Conservation (phyloP, 805 yeast genomes). For the Lachancea fermentati region DNA sequence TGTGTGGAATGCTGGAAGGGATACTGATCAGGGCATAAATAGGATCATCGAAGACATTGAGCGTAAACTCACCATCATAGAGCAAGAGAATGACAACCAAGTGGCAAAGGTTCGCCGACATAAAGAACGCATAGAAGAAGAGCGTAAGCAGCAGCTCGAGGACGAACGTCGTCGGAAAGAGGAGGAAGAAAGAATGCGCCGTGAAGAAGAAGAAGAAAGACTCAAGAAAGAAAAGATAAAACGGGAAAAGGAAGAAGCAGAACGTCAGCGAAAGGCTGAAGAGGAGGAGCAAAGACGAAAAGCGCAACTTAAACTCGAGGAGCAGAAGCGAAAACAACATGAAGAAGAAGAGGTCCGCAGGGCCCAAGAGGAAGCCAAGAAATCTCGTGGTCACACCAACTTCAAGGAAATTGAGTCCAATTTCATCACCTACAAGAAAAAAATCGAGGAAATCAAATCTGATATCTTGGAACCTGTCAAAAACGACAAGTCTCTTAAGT, state of each 20-base stretch:
- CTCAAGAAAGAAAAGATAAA: constrained; percentile 1
- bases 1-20: background rate
- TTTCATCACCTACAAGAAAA: constrained; percentile 44
- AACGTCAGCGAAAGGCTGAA: constrained; percentile 14
- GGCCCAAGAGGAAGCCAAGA: constrained; percentile 17
- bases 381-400: constrained; percentile 21
- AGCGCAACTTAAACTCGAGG: constrained; percentile 17
- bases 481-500: constrained; percentile 48
- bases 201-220: constrained; percentile 15
- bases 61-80: constrained; percentile 3
- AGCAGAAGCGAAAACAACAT: constrained; percentile 15
- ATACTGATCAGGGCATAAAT: background rate
- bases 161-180: constrained; percentile 15
- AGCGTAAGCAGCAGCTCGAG: constrained; percentile 10
- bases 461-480: constrained; percentile 53
- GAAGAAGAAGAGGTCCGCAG: constrained; percentile 12
- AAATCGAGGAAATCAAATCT: constrained; percentile 52
- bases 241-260: constrained; percentile 12
- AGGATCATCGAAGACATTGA: background rate
- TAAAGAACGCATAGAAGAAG: constrained; percentile 11
- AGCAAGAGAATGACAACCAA: constrained; percentile 10
- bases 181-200: constrained; percentile 13
- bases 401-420: constrained; percentile 36
- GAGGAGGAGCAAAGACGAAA: constrained; percentile 26
- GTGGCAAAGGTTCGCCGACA: constrained; percentile 8